Percentiles rank a stretch among this genome's conserved stretches.
Conservation (phyloP, 2,329 filamentous ascomycete species). For the Fusarium illudens region DNA sequence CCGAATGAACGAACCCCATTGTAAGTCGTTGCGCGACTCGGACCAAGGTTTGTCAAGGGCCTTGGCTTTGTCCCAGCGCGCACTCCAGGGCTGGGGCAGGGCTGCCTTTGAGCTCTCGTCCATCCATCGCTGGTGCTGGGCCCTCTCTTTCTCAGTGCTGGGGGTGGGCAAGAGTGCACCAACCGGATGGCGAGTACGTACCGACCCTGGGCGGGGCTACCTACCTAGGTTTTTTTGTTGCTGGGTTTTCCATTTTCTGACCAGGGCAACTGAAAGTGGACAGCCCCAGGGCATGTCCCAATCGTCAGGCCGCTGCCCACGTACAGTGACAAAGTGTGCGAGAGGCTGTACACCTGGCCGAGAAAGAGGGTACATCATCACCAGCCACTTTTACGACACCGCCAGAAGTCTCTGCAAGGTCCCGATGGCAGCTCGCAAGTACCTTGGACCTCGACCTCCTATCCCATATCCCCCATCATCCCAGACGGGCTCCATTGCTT, state of each 20-base stretch:
- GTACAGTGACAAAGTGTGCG: conserved; percentile 15
- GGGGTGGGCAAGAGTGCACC: conserved; percentile 19
- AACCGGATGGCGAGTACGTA: conserved; percentile 35
- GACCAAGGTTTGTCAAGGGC: conserved; percentile 25
- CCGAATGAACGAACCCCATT: conserved; percentile 4
- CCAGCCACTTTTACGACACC: conserved; percentile 6
- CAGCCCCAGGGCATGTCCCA: conserved; percentile 9
- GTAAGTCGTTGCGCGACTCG: conserved; percentile 11
- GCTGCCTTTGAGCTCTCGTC: no score
- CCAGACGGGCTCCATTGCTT: conserved; percentile 34
- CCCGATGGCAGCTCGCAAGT: conserved; percentile 11
- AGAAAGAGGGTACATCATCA: background rate
- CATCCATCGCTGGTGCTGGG: no score
- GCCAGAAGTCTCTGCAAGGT: conserved; percentile 21
- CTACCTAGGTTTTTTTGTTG: background rate
- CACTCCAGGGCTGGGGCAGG: no score
- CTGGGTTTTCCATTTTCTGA: conserved; percentile 33
- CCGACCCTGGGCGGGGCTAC: conserved; percentile 22
- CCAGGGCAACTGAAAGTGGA: conserved; percentile 27
- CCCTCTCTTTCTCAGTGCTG: conserved; percentile 21
- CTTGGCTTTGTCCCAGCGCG: conserved; percentile 17
- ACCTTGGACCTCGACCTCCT: conserved; percentile 16
- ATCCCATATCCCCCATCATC: conserved; percentile 11
- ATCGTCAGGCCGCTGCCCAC: background rate
- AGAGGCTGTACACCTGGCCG: background rate